Evolutionary conservation across 768 basidiomycete species (phyloP).

Genomic region (Hemileccinum rubropunctum): DNA sequence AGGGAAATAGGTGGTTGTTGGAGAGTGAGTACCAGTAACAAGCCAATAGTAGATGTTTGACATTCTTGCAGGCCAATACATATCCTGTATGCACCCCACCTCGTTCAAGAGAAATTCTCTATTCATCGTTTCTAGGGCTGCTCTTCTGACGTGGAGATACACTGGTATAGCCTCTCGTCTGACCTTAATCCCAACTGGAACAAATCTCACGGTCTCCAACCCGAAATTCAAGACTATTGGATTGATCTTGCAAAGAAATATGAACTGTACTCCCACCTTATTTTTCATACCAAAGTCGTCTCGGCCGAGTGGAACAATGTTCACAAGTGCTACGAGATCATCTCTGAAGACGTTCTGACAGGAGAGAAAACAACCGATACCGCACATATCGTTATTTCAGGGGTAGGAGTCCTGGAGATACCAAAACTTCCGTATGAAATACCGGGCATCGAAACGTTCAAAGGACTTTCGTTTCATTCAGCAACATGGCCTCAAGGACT

Average conservation of each 20-base stretch:
- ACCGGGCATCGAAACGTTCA: conserved; percentile 38
- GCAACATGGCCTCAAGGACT: conserved; percentile 45
- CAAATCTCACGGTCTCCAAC: conserved; percentile 38
- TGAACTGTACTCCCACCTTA: conserved; percentile 37
- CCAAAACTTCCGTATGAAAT: conserved; percentile 38
- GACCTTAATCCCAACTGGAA: conserved; percentile 48
- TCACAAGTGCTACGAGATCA: conserved; percentile 37
- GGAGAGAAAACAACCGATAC: conserved; percentile 28
- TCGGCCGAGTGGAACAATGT: conserved; percentile 44
- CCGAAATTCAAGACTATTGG: conserved; percentile 46
- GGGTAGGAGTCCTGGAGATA: conserved; percentile 46
- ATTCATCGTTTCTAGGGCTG: conserved; percentile 34
- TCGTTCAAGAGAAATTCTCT: neutral
- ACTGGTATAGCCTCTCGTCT: conserved; percentile 47
- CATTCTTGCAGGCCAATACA: conserved; percentile 27
- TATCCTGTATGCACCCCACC: conserved; percentile 19
- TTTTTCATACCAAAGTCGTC: conserved; percentile 43
- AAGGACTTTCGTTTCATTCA: conserved; percentile 52
- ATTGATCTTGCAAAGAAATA: conserved; percentile 40
- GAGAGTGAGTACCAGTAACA: conserved; percentile 37
- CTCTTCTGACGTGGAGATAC: conserved; percentile 41
- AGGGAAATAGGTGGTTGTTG: conserved; percentile 49
- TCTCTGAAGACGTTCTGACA: conserved; percentile 30
- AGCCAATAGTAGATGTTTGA: neutral
- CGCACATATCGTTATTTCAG: conserved; percentile 51